Evolutionary conservation across 2,329 filamentous ascomycete genomes (phyloP).

Genomic region (Monosporascus sp.): DNA sequence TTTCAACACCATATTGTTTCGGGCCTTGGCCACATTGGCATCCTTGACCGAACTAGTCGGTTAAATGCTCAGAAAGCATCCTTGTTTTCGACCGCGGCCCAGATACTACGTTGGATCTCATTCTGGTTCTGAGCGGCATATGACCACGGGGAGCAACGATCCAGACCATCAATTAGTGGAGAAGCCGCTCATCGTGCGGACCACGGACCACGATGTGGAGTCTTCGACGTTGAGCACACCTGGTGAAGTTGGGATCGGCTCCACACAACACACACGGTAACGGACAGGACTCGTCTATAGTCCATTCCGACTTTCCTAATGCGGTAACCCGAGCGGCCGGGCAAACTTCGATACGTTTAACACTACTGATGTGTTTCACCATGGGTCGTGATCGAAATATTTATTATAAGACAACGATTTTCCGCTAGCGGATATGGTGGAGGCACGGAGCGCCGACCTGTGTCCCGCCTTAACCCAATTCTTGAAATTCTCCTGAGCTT

Average conservation of each 20-base stretch:
- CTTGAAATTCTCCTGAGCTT: not conserved
- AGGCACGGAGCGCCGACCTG: not conserved
- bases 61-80: not conserved
- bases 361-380: not conserved
- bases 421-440: not conserved
- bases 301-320: not conserved
- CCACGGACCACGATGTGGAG: not conserved
- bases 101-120: not conserved
- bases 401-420: not conserved
- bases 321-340: not conserved
- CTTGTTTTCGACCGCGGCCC: not conserved
- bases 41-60: not conserved
- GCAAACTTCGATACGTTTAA: not conserved
- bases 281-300: not conserved
- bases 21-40: not conserved
- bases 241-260: not conserved
- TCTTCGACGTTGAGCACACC: not conserved
- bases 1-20: not conserved
- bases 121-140: not conserved
- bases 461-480: not conserved
- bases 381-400: not conserved
- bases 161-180: not conserved
- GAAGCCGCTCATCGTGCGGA: not conserved
- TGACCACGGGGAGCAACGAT: not conserved
- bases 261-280: not conserved